phyloP scores from a whole-genome alignment of 2,329 filamentous ascomycete genomes.

The Trichoderma atrobrunneum region DNA sequence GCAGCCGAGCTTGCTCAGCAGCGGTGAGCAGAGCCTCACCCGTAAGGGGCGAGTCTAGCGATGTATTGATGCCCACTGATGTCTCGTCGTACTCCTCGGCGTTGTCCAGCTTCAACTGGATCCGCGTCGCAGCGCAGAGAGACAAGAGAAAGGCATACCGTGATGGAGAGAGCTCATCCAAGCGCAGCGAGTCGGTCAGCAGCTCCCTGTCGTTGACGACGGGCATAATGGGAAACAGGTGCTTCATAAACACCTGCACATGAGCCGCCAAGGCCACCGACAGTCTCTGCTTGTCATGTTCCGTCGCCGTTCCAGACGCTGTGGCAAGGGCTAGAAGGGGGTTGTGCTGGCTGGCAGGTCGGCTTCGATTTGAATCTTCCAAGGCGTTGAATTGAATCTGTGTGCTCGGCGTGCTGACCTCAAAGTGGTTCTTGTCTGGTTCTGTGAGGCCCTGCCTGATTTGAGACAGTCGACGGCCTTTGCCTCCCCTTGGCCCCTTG shows the following conservation, averaged over 20 bases:
- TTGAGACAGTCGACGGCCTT: conserved; percentile 30
- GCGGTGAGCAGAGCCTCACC: conserved; percentile 29
- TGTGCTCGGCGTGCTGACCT: conserved; percentile 24
- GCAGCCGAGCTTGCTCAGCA: conserved; percentile 29
- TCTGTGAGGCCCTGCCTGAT: conserved; percentile 27
- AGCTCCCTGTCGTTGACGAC: conserved; percentile 30
- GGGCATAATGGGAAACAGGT: conserved; percentile 35
- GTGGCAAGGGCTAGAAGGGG: neutral
- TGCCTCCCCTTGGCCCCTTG: conserved; percentile 31
- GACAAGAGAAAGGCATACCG: conserved; percentile 31
- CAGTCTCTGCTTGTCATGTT: conserved; percentile 24
- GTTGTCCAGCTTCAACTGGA: conserved; percentile 30
- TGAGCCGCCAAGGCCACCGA: conserved; percentile 28
- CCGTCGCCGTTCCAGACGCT: neutral
- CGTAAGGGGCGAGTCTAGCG: conserved; percentile 25
- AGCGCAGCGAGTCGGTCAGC: conserved; percentile 26
- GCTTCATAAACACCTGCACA: conserved; percentile 30
- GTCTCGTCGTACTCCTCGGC: conserved; percentile 19
- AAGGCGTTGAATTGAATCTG: conserved; percentile 13
- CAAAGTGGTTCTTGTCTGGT: conserved; percentile 21
- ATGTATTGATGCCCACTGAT: conserved; percentile 22
- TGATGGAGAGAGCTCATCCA: conserved; percentile 27
- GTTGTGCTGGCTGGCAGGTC: neutral
- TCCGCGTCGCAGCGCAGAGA: conserved; percentile 31
- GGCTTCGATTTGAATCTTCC: neutral